phyloP scores from a whole-genome alignment of 2,329 filamentous ascomycete species.

The Chrysoporthe austroafricana region DNA sequence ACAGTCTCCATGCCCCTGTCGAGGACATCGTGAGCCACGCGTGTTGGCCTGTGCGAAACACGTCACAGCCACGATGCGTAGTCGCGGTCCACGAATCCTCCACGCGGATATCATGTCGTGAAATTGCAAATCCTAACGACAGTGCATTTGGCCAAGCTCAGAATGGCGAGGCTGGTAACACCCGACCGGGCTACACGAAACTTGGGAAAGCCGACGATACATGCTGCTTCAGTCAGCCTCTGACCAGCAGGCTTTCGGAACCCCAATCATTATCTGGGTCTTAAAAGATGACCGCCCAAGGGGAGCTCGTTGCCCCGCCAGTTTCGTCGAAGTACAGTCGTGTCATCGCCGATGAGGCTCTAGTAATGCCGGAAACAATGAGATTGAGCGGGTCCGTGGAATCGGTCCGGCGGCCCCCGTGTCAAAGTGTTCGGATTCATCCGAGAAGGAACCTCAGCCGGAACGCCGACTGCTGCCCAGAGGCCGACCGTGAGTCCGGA shows the following conservation, averaged over 20 bases:
- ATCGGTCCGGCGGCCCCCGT: slow-evolving; percentile 1
- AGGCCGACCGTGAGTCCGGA: neutral
- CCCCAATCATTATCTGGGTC: neutral
- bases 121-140: neutral
- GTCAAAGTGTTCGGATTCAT: slow-evolving; percentile 1
- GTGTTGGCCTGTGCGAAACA: slow-evolving; percentile 5
- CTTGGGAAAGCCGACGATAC: neutral
- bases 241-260: neutral
- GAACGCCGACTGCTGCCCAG: neutral
- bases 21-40: neutral
- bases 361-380: neutral
- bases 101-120: neutral
- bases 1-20: neutral
- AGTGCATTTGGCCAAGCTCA: neutral
- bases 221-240: neutral
- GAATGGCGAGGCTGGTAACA: neutral
- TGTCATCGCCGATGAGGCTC: neutral
- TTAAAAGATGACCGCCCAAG: neutral
- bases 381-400: slow-evolving; percentile 5
- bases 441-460: slow-evolving; percentile 4
- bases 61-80: slow-evolving; percentile 4
- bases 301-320: neutral
- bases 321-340: neutral
- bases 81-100: neutral
- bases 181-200: too few relatives aligned